Base-by-base conservation (phyloP, 2,329 filamentous ascomycete species). In the Penicillium aurantiogriseum region DNA sequence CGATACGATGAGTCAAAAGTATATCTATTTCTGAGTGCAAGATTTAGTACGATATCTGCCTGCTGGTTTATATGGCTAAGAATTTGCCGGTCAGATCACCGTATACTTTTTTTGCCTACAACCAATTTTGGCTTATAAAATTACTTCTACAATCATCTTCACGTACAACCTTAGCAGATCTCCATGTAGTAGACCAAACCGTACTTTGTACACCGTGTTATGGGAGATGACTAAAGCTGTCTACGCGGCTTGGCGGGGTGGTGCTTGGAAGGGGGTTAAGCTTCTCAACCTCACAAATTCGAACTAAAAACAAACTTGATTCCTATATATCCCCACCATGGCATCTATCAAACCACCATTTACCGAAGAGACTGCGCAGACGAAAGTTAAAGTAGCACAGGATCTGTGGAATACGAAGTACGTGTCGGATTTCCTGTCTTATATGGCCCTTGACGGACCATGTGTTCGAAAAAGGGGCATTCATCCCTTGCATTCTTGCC, bases 321-420 rank as follows among this genome's bases (percentile, higher is more conserved):
- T 10, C 15, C 15, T 7, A 27, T 21, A n/a, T 9, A 35, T 33
- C n/a, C 7, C 15, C 17, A 53, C 19, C 25, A 78, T 78, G 76
- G 74, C 76, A 3, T 68, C 72, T 51, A 62, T 77, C 35, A 75
- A 71, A 48, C 91, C 91, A 4, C 91, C 91, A 0, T 95, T 92
- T 71, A 93, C 85, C 4, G 79, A 83, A 25, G 87, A 90, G 69
- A 88, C 86, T 1, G 91, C 91, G 2, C 77, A 78, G 17, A 78
- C 81, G 57, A 95, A 95, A 72, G 91, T 95, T 61, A 95, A 95
- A 76, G 87, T 86, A 19, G 91, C 90, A 0, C 91, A 96, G 71
- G 84, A 91, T 71, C 79, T 88, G 3, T 95, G 91, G 91, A 96
- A 95, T 68, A 88, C 86, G 1, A 83, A 79, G 88, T 90, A 73